Percentiles rank a stretch among this genome's conserved stretches.
Conservation (phyloP, 1,139 yeast genomes). For the Yamadazyma triangularis region DNA sequence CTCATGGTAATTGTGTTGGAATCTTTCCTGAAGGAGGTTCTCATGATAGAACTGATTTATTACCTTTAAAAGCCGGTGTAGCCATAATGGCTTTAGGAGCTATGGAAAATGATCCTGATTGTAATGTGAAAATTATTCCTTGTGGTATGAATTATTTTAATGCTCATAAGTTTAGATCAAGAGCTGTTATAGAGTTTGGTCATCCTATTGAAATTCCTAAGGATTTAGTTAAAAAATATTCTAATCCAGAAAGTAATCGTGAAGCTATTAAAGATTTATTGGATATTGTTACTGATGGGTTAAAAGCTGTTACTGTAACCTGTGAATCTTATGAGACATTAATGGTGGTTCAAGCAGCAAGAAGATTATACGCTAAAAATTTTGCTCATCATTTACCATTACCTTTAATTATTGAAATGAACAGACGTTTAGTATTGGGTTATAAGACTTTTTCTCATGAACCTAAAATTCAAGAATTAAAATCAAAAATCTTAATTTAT, state of each 20-base stretch:
- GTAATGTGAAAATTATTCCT: constrained; percentile 36
- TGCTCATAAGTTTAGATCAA: constrained; percentile 42
- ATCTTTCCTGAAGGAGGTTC: constrained; percentile 88
- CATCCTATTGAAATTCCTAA: constrained; percentile 37
- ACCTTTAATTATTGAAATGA: constrained; percentile 83
- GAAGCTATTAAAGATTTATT: constrained; percentile 74
- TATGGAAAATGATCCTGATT: constrained; percentile 23
- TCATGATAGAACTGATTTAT: constrained; percentile 35
- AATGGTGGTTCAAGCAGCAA: constrained; percentile 90
- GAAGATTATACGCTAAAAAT: constrained; percentile 82
- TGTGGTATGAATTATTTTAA: constrained; percentile 47
- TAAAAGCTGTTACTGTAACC: constrained; percentile 85
- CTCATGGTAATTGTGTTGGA: constrained; percentile 82
- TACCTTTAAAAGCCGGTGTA: constrained; percentile 45
- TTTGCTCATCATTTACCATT: constrained; percentile 66
- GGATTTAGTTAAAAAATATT: constrained; percentile 22
- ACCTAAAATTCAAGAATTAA: constrained; percentile 60
- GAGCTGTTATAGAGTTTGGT: constrained; percentile 47
- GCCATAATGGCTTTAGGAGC: constrained; percentile 49
- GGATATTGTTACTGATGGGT: constrained; percentile 68
- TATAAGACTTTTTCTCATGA: constrained; percentile 70
- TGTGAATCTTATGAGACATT: constrained; percentile 91
- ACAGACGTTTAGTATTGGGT: constrained; percentile 77
- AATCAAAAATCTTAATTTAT: constrained; percentile 59
- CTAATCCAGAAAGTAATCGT: constrained; percentile 51